Conservation (phyloP, 768 basidiomycete genomes). For the Boletus sensibilis region DNA sequence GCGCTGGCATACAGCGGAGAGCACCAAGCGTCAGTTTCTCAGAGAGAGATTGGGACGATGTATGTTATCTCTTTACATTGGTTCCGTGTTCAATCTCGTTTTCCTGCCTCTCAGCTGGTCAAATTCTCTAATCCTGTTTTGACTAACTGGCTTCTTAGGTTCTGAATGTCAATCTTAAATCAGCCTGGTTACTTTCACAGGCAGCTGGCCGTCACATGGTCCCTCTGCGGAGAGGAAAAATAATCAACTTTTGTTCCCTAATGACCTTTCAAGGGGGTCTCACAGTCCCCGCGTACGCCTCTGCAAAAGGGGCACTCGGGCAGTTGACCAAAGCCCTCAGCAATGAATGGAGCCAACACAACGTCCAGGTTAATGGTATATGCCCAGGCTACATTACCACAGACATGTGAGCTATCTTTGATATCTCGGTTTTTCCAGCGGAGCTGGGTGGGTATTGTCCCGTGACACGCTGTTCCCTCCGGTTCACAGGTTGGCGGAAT, state of each 20-base stretch:
- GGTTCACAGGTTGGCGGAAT: slow-evolving; percentile 2
- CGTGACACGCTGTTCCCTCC: slow-evolving; percentile 7
- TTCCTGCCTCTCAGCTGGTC: slow-evolving; percentile 7
- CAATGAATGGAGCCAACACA: slow-evolving; percentile 90
- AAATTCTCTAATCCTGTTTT: slow-evolving; percentile 9
- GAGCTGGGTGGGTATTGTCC: neutral
- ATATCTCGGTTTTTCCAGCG: slow-evolving; percentile 8
- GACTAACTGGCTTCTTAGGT: slow-evolving; percentile 47
- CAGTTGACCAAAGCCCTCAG: slow-evolving; percentile 86
- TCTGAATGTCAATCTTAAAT: slow-evolving; percentile 84
- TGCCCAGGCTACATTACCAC: slow-evolving; percentile 88
- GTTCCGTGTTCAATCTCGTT: slow-evolving; percentile 7
- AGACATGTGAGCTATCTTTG: slow-evolving; percentile 63
- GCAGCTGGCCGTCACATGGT: slow-evolving; percentile 92
- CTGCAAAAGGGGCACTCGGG: slow-evolving; percentile 86
- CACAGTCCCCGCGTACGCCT: slow-evolving; percentile 86
- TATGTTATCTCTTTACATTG: slow-evolving; percentile 41
- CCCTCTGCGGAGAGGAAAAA: slow-evolving; percentile 63
- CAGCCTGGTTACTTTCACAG: slow-evolving; percentile 80
- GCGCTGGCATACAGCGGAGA: slow-evolving; percentile 61
- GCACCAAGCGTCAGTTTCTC: slow-evolving; percentile 63
- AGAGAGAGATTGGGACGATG: slow-evolving; percentile 72
- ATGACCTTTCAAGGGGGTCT: slow-evolving; percentile 56
- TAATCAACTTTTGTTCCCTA: slow-evolving; percentile 65
- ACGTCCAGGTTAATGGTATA: slow-evolving; percentile 86